Evolutionary conservation across 768 basidiomycete species (phyloP), one percentile per base, ranked within the genome.

Genomic region (Lactarius sp.): DNA sequence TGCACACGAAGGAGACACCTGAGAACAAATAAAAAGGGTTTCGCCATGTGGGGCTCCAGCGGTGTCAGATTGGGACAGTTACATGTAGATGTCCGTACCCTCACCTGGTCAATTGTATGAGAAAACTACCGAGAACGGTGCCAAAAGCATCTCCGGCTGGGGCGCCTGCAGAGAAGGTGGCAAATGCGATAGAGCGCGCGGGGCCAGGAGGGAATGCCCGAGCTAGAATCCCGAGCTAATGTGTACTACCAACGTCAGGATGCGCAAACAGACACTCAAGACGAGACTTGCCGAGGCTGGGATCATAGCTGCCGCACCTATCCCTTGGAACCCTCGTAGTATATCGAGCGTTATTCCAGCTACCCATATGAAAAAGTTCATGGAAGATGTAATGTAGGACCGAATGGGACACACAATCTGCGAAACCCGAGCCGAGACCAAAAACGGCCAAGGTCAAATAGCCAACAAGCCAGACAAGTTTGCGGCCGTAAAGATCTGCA

Each of bases 91-190:
- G 41, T 5, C 13, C 46, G 46, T 6, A n/a, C 50, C 12, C 65
- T 51, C 12, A 68, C 67, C 46, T 59, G 9, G 65, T 62, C 22
- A 61, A n/a, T 16, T 68, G 81, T 0, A 85, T 88, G 20, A 92
- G 73, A 1, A 86, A 75, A n/a, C 90, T 91, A 18, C 92, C 92
- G 0, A 92, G 63, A 0, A 85, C 74, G 36, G 79, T 78, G 1
- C 94, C 92, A 16, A 93, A 74, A 0, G 83, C 87, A 0, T 81
- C 88, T 0, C 94, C 94, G 6, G 94, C 70, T 0, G 94, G 92
- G 0, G 88, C 90, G 33, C 94, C 94, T 0, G 92, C 90, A 0
- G 87, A 80, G 67, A 94, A 95, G 0, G 87, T 85, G 0, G 94
- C 83, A 66, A 95, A 96, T 0, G 92, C 94, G 0, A 84, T 73